Percentiles rank a stretch among this genome's conserved stretches.
phyloP scores from a whole-genome alignment of 352 stramenopile genomes.

The Globisporangium takayamanum region DNA sequence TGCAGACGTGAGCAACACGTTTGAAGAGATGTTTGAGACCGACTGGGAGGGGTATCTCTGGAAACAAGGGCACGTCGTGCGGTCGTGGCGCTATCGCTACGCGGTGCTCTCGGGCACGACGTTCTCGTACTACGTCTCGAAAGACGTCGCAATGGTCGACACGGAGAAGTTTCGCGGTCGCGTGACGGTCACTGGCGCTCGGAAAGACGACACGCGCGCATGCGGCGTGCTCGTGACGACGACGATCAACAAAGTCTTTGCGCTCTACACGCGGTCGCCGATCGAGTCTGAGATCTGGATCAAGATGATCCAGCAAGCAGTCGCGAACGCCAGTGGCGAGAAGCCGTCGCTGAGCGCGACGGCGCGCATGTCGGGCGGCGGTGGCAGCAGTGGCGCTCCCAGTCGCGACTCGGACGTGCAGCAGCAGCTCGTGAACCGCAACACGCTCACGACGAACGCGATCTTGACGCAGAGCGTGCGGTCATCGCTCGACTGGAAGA shows the following conservation, averaged over 20 bases:
- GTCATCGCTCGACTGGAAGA: constrained; percentile 79
- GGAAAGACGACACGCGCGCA: constrained; percentile 48
- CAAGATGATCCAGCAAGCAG: constrained; percentile 76
- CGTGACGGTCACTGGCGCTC: constrained; percentile 72
- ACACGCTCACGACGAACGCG: constrained; percentile 19
- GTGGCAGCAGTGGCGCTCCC: not conserved
- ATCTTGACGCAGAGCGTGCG: constrained; percentile 57
- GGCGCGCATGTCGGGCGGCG: constrained; percentile 21
- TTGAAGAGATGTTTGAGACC: constrained; percentile 82
- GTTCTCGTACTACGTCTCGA: constrained; percentile 81
- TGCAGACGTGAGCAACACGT: constrained; percentile 57
- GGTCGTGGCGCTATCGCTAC: constrained; percentile 82
- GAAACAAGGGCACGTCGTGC: constrained; percentile 85
- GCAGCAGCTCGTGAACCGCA: constrained; percentile 17
- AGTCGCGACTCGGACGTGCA: constrained; percentile 49
- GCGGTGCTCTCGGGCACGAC: constrained; percentile 71
- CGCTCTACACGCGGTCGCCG: constrained; percentile 74
- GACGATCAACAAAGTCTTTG: constrained; percentile 83
- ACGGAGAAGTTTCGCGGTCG: constrained; percentile 81
- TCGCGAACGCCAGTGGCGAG: constrained; percentile 37
- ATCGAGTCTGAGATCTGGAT: constrained; percentile 83
- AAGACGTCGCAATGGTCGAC: constrained; percentile 70
- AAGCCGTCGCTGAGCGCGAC: constrained; percentile 51
- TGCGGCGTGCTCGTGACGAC: constrained; percentile 82
- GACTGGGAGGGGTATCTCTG: constrained; percentile 87